Evolutionary conservation across 768 basidiomycete genomes (phyloP).

Genomic region (Hygrophoropsis aurantiaca): DNA sequence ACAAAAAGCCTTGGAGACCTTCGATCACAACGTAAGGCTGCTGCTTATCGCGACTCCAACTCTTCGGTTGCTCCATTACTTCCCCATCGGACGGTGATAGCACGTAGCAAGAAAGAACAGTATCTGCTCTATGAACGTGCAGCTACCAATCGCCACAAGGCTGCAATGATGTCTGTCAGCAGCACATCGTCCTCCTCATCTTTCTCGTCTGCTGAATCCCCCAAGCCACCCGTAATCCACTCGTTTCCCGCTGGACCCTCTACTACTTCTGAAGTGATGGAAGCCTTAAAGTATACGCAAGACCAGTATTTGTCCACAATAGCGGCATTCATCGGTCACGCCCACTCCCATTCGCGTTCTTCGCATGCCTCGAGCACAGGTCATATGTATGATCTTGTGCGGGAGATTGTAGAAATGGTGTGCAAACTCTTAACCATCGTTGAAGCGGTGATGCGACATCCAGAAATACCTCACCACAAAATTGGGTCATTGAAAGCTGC

Average conservation of each 20-base stretch:
- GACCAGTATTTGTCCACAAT: constrained; percentile 91
- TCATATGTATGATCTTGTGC: constrained; percentile 92
- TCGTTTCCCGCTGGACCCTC: constrained; percentile 73
- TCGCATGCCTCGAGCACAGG: constrained; percentile 94
- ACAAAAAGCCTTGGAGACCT: constrained; percentile 58
- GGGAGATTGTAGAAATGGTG: constrained; percentile 91
- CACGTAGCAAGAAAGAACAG: constrained; percentile 37
- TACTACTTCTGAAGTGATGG: constrained; percentile 65
- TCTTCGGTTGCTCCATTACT: constrained; percentile 34
- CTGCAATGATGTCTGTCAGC: constrained; percentile 54
- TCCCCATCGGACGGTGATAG: constrained; percentile 26
- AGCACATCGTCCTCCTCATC: constrained; percentile 68
- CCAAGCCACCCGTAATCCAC: constrained; percentile 43
- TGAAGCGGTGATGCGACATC: constrained; percentile 81
- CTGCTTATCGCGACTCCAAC: constrained; percentile 37
- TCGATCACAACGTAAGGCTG: constrained; percentile 29
- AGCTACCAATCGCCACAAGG: constrained; percentile 40
- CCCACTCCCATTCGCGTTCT: constrained; percentile 86
- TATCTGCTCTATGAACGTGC: constrained; percentile 38
- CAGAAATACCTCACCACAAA: constrained; percentile 64
- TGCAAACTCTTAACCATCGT: constrained; percentile 89
- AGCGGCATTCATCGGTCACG: constrained; percentile 96
- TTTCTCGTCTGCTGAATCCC: constrained; percentile 61
- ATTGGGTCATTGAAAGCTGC: constrained; percentile 64
- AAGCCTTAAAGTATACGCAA: constrained; percentile 79